These are phyloP conservation scores for Hydnum rufescens DNA, from an alignment of 768 basidiomycete species.

Conservation along the genomic window DNA sequence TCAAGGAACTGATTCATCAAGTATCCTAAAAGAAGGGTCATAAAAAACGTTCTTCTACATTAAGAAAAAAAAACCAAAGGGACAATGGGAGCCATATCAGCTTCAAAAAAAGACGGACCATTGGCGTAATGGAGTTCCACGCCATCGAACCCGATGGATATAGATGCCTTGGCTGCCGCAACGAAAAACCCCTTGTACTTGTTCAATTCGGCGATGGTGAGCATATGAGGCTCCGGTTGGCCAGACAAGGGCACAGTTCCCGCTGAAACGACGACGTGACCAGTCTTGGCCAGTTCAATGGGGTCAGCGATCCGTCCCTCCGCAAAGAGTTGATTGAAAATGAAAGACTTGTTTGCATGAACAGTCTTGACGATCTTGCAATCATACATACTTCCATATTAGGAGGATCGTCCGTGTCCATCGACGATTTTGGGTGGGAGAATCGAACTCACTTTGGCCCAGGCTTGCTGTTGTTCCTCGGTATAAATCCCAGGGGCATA, in stretches of 20 bases:
- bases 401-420: no score
- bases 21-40: no score
- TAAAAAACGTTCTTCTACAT: neutral
- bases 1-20: slow-evolving; percentile 18
- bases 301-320: slow-evolving; percentile 14
- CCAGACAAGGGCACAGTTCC: slow-evolving; percentile 4
- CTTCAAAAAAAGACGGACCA: slow-evolving; percentile 4
- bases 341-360: slow-evolving; percentile 17
- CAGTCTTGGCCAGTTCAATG: slow-evolving; percentile 1
- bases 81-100: no score
- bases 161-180: slow-evolving; percentile 15
- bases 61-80: no score
- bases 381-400: no score
- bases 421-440: no score
- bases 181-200: slow-evolving; percentile 12
- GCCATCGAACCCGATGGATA: slow-evolving; percentile 20
- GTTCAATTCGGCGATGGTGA: slow-evolving; percentile 15
- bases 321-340: slow-evolving; percentile 20
- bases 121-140: slow-evolving; percentile 18
- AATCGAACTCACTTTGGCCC: slow-evolving; percentile 27
- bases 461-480: slow-evolving; percentile 34
- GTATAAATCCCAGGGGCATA: slow-evolving; percentile 46
- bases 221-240: neutral
- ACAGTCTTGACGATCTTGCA: slow-evolving; percentile 15
- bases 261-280: no score